phyloP scores from a whole-genome alignment of 495 filamentous ascomycete species.

The Aspergillus nidulans region DNA sequence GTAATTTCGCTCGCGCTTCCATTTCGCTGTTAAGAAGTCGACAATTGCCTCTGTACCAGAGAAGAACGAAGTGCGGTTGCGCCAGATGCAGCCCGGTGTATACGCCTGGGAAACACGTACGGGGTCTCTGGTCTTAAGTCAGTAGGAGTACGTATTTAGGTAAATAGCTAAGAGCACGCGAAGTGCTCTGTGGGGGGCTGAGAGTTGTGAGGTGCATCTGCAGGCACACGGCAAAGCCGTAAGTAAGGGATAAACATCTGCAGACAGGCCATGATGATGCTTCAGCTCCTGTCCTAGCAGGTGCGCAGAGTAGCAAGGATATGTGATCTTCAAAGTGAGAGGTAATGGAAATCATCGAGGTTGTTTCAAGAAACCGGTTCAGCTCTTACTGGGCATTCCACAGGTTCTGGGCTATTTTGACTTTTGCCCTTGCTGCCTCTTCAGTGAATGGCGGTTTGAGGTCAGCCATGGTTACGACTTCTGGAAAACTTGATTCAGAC shows the following conservation, averaged over 20 bases:
- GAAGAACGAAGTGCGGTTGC: slow-evolving; percentile 71
- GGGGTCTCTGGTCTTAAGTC: slow-evolving; percentile 47
- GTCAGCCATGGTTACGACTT: slow-evolving; percentile 36
- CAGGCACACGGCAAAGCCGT: slow-evolving; percentile 3
- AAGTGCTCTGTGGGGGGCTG: not conserved
- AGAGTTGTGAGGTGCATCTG: not conserved
- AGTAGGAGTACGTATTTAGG: not conserved
- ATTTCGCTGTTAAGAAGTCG: slow-evolving; percentile 72
- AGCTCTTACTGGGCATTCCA: slow-evolving; percentile 73
- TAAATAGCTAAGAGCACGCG: too few species aligned
- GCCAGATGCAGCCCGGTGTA: slow-evolving; percentile 75
- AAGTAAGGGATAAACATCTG: slow-evolving; percentile 30
- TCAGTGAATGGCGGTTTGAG: slow-evolving; percentile 75
- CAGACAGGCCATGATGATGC: not conserved
- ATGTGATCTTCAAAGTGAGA: too few species aligned
- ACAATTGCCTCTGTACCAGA: slow-evolving; percentile 63
- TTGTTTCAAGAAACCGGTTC: not conserved
- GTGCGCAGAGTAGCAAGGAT: not conserved
- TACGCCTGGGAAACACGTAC: slow-evolving; percentile 64
- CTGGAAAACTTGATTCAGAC: not conserved
- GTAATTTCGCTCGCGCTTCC: slow-evolving; percentile 69
- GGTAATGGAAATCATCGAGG: not conserved
- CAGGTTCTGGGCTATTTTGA: slow-evolving; percentile 78
- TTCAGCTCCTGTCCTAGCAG: too few species aligned
- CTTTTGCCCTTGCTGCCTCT: slow-evolving; percentile 69